A percentile compares a stretch with the other conserved stretches of the same genome.
Conservation (phyloP, 2,329 filamentous ascomycete species). For the Apiospora rasikravindrae region DNA sequence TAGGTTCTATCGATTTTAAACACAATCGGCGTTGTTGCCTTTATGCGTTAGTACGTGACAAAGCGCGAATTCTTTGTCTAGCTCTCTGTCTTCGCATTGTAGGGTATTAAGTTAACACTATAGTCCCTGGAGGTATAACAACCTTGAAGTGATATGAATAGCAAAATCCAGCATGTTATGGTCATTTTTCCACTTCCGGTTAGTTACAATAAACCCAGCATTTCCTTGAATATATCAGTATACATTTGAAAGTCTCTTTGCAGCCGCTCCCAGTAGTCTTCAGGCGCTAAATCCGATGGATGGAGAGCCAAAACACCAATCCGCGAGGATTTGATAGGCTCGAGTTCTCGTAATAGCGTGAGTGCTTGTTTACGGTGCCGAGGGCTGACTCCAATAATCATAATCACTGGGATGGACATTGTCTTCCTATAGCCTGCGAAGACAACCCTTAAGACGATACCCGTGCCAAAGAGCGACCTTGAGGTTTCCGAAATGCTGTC, state of each 20-base stretch:
- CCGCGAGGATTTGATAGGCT: neutral
- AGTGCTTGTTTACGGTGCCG: neutral
- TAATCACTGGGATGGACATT: neutral
- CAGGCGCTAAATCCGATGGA: neutral
- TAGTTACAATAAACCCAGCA: too few species aligned
- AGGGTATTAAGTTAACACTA: too few species aligned
- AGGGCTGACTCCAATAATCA: neutral
- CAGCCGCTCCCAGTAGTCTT: neutral
- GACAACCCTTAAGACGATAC: accelerated
- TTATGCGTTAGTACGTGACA: neutral
- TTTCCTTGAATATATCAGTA: too few species aligned
- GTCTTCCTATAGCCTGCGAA: neutral
- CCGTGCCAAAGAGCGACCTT: neutral
- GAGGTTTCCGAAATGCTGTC: neutral
- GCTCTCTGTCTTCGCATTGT: neutral
- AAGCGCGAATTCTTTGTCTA: neutral
- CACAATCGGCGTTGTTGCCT: neutral
- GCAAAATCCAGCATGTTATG: too few species aligned
- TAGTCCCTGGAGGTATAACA: too few species aligned
- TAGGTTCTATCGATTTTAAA: neutral
- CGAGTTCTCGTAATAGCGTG: neutral
- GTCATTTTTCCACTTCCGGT: too few species aligned
- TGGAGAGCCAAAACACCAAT: neutral
- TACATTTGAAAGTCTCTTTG: too few species aligned
- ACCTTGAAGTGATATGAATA: too few species aligned